Evolutionary conservation across 345 rosid species (phyloP).

Genomic region (Syzygium aromaticum): DNA sequence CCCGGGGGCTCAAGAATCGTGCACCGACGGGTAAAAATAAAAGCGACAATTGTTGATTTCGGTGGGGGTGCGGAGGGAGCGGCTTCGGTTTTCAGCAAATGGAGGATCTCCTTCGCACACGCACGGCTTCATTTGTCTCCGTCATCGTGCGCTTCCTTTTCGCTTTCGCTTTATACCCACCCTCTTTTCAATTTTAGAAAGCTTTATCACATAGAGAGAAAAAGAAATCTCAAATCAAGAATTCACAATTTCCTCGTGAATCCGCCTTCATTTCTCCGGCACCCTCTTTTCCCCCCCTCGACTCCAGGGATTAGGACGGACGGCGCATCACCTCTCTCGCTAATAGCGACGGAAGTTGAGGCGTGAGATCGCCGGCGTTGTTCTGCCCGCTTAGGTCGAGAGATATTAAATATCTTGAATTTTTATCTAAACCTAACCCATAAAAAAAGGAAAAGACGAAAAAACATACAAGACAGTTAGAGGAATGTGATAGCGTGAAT

Average conservation of each 20-base stretch:
- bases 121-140: background rate
- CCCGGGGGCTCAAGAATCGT: too few relatives aligned
- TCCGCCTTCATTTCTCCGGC: background rate
- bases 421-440: background rate
- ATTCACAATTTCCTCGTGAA: too few relatives aligned
- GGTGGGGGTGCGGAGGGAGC: background rate
- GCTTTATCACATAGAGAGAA: background rate
- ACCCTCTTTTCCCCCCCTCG: background rate
- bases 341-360: background rate
- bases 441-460: background rate
- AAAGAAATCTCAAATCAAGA: accelerated
- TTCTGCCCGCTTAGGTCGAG: background rate
- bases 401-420: background rate
- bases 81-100: conserved; percentile 22
- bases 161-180: background rate
- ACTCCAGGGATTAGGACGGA: background rate
- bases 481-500: too few relatives aligned
- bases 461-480: too few relatives aligned
- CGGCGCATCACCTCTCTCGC: background rate
- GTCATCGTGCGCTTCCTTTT: background rate
- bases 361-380: background rate
- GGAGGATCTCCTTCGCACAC: background rate
- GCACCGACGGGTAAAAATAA: too few relatives aligned
- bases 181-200: background rate
- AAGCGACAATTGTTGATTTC: too few relatives aligned